A percentile compares a stretch with the other conserved stretches of the same genome.
These are phyloP conservation scores for Cercospora berteroae DNA, from an alignment of 2,329 filamentous ascomycete species.

Conservation along the genomic window DNA sequence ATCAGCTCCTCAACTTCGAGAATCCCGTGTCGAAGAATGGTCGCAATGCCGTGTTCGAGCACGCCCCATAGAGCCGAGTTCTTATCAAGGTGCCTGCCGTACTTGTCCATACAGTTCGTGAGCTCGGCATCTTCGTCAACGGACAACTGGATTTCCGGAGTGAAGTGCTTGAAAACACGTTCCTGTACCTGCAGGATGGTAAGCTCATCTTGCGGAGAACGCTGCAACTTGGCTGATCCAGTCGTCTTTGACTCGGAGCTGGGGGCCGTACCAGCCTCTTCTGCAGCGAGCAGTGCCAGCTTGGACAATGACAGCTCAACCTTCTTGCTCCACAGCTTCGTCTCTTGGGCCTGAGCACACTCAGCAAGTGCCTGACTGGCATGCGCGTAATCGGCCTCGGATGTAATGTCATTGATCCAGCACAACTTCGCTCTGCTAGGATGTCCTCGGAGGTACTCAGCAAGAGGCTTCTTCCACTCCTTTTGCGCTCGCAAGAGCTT, in stretches of 20 bases:
- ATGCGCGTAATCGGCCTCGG: slow-evolving; percentile 69
- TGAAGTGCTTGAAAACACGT: slow-evolving; percentile 67
- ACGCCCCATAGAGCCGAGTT: slow-evolving; percentile 67
- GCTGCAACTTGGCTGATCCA: not conserved
- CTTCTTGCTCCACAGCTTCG: slow-evolving; percentile 87
- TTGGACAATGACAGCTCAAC: slow-evolving; percentile 89
- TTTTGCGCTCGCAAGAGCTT: slow-evolving; percentile 65
- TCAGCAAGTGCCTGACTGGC: slow-evolving; percentile 70
- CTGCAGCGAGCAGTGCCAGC: slow-evolving; percentile 65
- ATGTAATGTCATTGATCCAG: slow-evolving; percentile 91
- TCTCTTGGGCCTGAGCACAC: slow-evolving; percentile 69
- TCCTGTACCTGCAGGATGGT: slow-evolving; percentile 77
- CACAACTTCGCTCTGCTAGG: slow-evolving; percentile 72
- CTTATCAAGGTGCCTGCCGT: slow-evolving; percentile 51
- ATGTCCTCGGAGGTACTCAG: slow-evolving; percentile 71
- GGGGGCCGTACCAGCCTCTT: slow-evolving; percentile 35
- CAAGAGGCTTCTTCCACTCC: slow-evolving; percentile 67
- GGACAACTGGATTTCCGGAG: slow-evolving; percentile 64
- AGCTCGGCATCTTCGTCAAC: slow-evolving; percentile 78
- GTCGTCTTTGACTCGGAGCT: slow-evolving; percentile 5
- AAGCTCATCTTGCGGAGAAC: slow-evolving; percentile 52
- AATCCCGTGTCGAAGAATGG: slow-evolving; percentile 68
- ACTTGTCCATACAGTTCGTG: slow-evolving; percentile 71
- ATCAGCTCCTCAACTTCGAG: slow-evolving; percentile 61
- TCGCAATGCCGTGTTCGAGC: slow-evolving; percentile 67